Conservation (phyloP, 129 eudicot species). For the Daucus carota region DH1_v3.0 NC_030387.2:7172501-7173000, state of each 20-base stretch:
- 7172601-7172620: constrained; percentile 48
- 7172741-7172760: background rate
- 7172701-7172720: no score
- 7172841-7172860: no score
- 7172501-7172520: constrained; percentile 68
- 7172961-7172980: background rate
- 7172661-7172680: constrained; percentile 3
- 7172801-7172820: no score
- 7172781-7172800: no score
- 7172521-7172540: constrained; percentile 69
- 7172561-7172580: constrained; percentile 74
- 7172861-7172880: no score
- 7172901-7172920: no score
- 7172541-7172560: constrained; percentile 83
- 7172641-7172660: constrained; percentile 90
- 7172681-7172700: no score
- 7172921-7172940: no score
- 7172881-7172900: no score
- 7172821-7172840: no score
- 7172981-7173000: background rate
- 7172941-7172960: background rate
- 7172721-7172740: background rate
- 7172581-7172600: constrained; percentile 69
- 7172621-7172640: constrained; percentile 58
- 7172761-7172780: background rate